A percentile compares a stretch with the other conserved stretches of the same genome.
phyloP scores from a whole-genome alignment of 140 eudicot genomes.

The Anethum foeniculum region DNA sequence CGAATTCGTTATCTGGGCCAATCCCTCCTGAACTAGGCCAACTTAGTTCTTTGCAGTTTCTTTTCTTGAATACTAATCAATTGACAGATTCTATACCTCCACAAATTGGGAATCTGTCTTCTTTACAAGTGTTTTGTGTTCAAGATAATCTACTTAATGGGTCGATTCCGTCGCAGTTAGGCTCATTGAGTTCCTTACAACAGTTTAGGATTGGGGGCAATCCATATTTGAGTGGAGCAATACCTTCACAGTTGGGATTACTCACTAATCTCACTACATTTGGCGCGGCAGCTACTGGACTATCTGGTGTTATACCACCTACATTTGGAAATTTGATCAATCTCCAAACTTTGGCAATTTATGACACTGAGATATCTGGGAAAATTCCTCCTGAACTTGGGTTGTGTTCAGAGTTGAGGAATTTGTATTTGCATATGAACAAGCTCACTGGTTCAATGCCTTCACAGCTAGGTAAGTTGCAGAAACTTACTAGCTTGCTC shows the following conservation, averaged over 20 bases:
- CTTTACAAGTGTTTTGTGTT: constrained; percentile 69
- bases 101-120: constrained; percentile 63
- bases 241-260: constrained; percentile 60
- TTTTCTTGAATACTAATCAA: constrained; percentile 70
- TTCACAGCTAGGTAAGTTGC: constrained; percentile 52
- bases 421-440: constrained; percentile 83
- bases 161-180: constrained; percentile 66
- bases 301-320: constrained; percentile 61
- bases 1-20: constrained; percentile 54
- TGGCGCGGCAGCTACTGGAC: constrained; percentile 88
- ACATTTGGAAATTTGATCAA: constrained; percentile 71
- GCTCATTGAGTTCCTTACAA: constrained; percentile 63
- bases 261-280: constrained; percentile 72
- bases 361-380: constrained; percentile 71
- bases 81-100: constrained; percentile 63
- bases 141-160: constrained; percentile 86
- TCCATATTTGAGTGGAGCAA: constrained; percentile 64
- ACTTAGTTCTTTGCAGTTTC: constrained; percentile 57
- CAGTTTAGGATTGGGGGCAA: constrained; percentile 89
- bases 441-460: constrained; percentile 73
- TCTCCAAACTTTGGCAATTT: constrained; percentile 74
- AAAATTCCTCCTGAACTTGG: constrained; percentile 71
- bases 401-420: constrained; percentile 56
- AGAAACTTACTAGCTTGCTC: constrained; percentile 77
- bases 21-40: constrained; percentile 62